Evolutionary conservation across 225 moss, liverwort and hornwort species (phyloP).

Genomic region (Physcomitrellopsis africana): DNA sequence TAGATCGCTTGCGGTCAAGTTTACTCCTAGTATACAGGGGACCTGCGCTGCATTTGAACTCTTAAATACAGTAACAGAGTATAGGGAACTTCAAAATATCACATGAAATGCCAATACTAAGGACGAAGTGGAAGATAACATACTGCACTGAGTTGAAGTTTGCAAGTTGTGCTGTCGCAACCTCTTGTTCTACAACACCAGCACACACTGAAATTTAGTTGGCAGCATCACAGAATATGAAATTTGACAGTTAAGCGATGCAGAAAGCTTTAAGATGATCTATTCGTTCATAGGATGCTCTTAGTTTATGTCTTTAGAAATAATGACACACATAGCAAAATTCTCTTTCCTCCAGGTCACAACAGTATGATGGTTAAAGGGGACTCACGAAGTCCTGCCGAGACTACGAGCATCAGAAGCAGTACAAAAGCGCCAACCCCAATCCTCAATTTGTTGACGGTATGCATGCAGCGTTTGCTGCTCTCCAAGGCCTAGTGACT

Average conservation of each 20-base stretch:
- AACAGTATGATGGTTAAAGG: slow-evolving; percentile 4
- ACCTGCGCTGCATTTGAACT: slow-evolving; percentile 57
- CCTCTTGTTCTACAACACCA: slow-evolving; percentile 34
- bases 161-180: slow-evolving; percentile 55
- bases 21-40: slow-evolving; percentile 83
- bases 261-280: not conserved
- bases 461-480: slow-evolving; percentile 82
- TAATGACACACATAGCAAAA: not conserved
- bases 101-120: slow-evolving; percentile 17
- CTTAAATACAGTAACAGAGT: slow-evolving; percentile 16
- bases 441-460: slow-evolving; percentile 77
- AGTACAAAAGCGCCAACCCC: slow-evolving; percentile 86
- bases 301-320: not conserved
- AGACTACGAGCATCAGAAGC: slow-evolving; percentile 31
- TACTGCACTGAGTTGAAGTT: slow-evolving; percentile 79
- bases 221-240: slow-evolving; percentile 10
- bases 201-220: slow-evolving; percentile 23
- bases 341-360: slow-evolving; percentile 17
- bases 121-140: slow-evolving; percentile 25
- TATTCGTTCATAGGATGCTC: not conserved
- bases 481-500: slow-evolving; percentile 76
- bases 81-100: slow-evolving; percentile 19
- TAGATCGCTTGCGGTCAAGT: slow-evolving; percentile 76
- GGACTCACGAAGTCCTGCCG: slow-evolving; percentile 39
- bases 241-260: slow-evolving; percentile 7